phyloP scores from a whole-genome alignment of 164 flowering plant species.

The Akebia trifoliata region DNA sequence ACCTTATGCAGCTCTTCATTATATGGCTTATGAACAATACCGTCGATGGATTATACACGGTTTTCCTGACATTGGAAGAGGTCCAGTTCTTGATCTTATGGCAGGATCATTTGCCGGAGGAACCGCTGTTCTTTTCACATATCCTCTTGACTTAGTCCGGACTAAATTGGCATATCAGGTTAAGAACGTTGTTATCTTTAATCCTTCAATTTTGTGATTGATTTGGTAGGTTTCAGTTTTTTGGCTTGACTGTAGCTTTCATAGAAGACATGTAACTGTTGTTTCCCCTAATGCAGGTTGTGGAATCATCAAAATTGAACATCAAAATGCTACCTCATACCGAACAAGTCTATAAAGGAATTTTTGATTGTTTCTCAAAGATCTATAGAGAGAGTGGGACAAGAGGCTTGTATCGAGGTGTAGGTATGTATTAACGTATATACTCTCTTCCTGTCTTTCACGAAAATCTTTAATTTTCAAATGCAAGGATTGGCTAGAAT shows the following conservation, averaged over 20 bases:
- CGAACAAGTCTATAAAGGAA: constrained; percentile 70
- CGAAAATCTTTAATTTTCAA: too few relatives aligned
- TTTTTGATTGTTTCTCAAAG: constrained; percentile 70
- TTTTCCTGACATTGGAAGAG: constrained; percentile 64
- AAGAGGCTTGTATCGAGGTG: constrained; percentile 92
- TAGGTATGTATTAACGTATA: constrained; percentile 41
- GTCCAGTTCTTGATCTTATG: constrained; percentile 86
- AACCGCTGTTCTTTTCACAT: constrained; percentile 90
- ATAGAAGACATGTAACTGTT: background rate
- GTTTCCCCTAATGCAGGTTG: constrained; percentile 46
- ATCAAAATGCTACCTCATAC: constrained; percentile 27
- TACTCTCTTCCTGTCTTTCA: background rate
- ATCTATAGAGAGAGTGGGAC: constrained; percentile 67
- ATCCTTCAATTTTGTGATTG: background rate
- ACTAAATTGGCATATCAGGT: constrained; percentile 98
- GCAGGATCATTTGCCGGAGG: constrained; percentile 98
- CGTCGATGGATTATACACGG: constrained; percentile 70
- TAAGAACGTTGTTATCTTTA: background rate
- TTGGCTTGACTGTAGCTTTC: background rate
- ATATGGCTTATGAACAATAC: constrained; percentile 90
- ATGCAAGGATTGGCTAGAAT: too few relatives aligned
- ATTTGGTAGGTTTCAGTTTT: background rate
- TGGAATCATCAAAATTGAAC: constrained; percentile 40
- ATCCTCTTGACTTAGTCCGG: constrained; percentile 95
- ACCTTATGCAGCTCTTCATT: constrained; percentile 97